Base-by-base conservation (phyloP, 257 asterid species). In the Thymus mandschuricus region DNA sequence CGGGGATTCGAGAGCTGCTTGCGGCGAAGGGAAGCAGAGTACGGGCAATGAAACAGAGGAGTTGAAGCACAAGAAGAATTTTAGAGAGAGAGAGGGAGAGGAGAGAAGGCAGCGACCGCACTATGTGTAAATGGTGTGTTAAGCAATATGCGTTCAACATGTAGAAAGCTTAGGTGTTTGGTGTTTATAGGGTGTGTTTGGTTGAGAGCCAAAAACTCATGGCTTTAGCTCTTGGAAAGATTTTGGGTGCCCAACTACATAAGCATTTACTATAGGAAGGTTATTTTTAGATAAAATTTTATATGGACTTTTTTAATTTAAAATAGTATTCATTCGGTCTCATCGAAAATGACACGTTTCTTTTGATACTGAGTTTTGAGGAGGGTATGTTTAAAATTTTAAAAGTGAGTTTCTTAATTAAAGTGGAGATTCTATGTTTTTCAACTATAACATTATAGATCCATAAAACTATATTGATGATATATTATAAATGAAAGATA, bases 41-140 rank as follows among this genome's bases (percentile, higher is more conserved):
- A 70, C n/a, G 57, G 69, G 80, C 69, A 70, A 81, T 74, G 78
- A 34, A 70, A 77, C 80, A 66, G 79, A 77, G 79, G 76, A 60
- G 69, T 60, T 43, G 82, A 59, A 69, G 76, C 28, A 12, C 28
- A 55, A 3, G 38, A 40, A 45, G 57, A 8, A 40, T 50, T 64
- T 12, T 45, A 31, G 70, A 48, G 45, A 48, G 70, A 51, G 58
- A 46, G 29, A 2, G 30, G n/a, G 64, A 15, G 61, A 15, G 45
- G 48, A 34, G 44, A 8, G 68, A 34, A 66, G 80, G 69, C 79
- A 70, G 67, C 78, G 13, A 75, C 71, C 81, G 76, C 66, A 68
- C 41, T 46, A 27, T 69, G 70, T 65, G 50, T 48, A n/a, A 59
- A 35, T 72, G 52, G 60, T 64, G 50, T 64, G 58, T 31, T 30